phyloP scores from a whole-genome alignment of 106 monocot species.

The Dioscorea zingiberensis region DNA sequence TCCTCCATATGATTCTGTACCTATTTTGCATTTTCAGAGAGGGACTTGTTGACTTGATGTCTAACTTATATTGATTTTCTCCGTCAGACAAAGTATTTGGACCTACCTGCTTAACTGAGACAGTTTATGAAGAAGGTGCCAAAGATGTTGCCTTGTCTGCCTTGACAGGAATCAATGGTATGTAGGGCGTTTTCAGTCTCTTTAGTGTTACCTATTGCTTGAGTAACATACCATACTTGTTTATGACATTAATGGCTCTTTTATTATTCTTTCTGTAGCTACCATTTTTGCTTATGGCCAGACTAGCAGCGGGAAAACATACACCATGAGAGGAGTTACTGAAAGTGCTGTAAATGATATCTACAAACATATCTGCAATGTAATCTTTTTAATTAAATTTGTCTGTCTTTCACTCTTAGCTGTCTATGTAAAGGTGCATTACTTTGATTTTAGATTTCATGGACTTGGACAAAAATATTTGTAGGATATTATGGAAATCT shows the following conservation, averaged over 20 bases:
- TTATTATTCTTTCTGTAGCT: constrained; percentile 37
- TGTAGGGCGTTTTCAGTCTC: too few relatives aligned
- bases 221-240: too few relatives aligned
- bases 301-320: constrained; percentile 97
- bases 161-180: constrained; percentile 95
- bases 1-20: too few relatives aligned
- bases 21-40: too few relatives aligned
- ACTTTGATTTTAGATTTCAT: too few relatives aligned
- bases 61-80: not conserved
- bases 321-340: constrained; percentile 85
- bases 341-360: constrained; percentile 92
- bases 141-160: constrained; percentile 89
- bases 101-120: constrained; percentile 56
- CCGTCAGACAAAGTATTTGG: constrained; percentile 90
- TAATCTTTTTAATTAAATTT: constrained; percentile 22
- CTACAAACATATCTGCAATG: constrained; percentile 79
- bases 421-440: too few relatives aligned
- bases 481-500: too few relatives aligned
- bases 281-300: constrained; percentile 99
- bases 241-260: not conserved
- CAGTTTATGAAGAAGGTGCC: constrained; percentile 86
- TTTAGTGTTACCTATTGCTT: too few relatives aligned
- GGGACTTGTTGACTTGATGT: too few relatives aligned
- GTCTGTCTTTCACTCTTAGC: too few relatives aligned
- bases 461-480: too few relatives aligned